Evolutionary conservation across 257 asterid species (phyloP).

Genomic region (Ocimum tenuiflorum): DNA sequence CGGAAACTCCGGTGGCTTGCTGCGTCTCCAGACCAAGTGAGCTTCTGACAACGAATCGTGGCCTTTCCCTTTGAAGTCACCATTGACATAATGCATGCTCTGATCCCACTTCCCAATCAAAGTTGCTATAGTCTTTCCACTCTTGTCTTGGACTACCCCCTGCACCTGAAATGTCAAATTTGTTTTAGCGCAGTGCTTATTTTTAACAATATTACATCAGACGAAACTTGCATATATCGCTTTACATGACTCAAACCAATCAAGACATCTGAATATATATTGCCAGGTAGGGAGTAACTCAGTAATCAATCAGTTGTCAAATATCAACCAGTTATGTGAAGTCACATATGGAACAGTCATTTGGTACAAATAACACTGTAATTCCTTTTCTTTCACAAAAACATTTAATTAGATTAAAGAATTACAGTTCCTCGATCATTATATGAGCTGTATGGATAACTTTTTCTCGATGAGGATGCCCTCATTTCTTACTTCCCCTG

Average conservation of each 20-base stretch:
- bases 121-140: conserved; percentile 76
- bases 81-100: conserved; percentile 74
- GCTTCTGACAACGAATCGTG: conserved; percentile 58
- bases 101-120: conserved; percentile 94
- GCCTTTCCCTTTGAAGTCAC: conserved; percentile 66
- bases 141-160: conserved; percentile 74
- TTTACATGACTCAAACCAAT: background rate
- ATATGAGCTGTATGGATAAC: too few relatives aligned
- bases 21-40: conserved; percentile 79
- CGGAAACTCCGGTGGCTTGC: conserved; percentile 72
- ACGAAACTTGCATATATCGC: background rate
- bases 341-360: too few relatives aligned
- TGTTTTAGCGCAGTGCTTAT: background rate
- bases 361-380: too few relatives aligned
- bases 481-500: too few relatives aligned
- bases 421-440: too few relatives aligned
- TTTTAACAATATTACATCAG: background rate
- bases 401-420: too few relatives aligned
- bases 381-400: too few relatives aligned
- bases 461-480: too few relatives aligned
- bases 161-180: conserved; percentile 53
- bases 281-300: too few relatives aligned
- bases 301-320: too few relatives aligned
- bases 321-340: too few relatives aligned
- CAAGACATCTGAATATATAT: background rate